Evolutionary conservation across 306 rosid species (phyloP).

Genomic region (Fragaria iinumae): DNA sequence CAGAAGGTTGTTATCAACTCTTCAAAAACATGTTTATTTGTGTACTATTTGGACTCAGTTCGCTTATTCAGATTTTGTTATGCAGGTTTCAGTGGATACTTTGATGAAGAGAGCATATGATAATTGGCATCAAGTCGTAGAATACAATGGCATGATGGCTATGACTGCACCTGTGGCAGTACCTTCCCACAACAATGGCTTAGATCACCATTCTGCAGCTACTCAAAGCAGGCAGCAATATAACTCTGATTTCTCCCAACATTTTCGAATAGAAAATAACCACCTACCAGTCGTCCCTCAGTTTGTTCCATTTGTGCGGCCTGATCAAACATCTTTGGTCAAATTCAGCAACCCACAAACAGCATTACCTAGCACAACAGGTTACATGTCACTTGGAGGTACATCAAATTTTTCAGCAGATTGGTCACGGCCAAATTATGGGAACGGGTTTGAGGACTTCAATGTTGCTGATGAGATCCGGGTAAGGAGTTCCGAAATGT

Average conservation of each 20-base stretch:
- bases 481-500: slow-evolving; percentile 69
- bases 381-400: slow-evolving; percentile 43
- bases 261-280: slow-evolving; percentile 35
- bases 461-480: slow-evolving; percentile 73
- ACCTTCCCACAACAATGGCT: slow-evolving; percentile 23
- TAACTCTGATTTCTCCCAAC: slow-evolving; percentile 38
- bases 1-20: slow-evolving; percentile 55
- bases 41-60: background rate
- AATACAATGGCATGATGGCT: slow-evolving; percentile 58
- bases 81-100: slow-evolving; percentile 77
- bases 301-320: slow-evolving; percentile 39
- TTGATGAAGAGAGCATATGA: slow-evolving; percentile 76
- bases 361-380: slow-evolving; percentile 38
- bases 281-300: slow-evolving; percentile 32
- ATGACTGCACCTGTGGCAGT: slow-evolving; percentile 28
- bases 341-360: slow-evolving; percentile 40
- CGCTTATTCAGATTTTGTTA: background rate
- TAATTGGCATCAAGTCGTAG: slow-evolving; percentile 78
- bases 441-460: slow-evolving; percentile 62
- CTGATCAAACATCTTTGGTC: slow-evolving; percentile 39
- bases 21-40: background rate
- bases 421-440: slow-evolving; percentile 57
- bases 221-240: slow-evolving; percentile 44
- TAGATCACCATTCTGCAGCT: slow-evolving; percentile 34
- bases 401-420: slow-evolving; percentile 48